Conservation (phyloP, 2,329 filamentous ascomycete genomes). For the Fusarium xylarioides region DNA sequence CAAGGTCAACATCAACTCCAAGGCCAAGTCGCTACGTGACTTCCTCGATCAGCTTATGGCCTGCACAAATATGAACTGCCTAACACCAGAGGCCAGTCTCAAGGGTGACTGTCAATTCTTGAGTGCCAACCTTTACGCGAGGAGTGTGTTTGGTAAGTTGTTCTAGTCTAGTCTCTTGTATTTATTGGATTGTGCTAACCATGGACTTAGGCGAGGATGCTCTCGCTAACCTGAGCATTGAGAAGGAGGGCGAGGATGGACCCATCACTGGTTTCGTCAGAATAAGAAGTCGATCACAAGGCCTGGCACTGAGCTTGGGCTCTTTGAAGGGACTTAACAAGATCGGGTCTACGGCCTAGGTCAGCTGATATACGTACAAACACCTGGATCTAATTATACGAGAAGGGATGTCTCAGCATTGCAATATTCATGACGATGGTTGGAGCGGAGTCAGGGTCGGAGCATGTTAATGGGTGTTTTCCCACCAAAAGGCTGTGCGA, state of each 20-base stretch:
- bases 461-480: constrained; percentile 47
- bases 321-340: constrained; percentile 95
- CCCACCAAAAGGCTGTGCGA: constrained; percentile 45
- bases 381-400: constrained; percentile 19
- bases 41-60: constrained; percentile 97
- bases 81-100: constrained; percentile 94
- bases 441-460: constrained; percentile 45
- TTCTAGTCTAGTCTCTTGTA: background rate
- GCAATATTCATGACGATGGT: constrained; percentile 43
- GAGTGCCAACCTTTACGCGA: constrained; percentile 94
- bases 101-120: constrained; percentile 98
- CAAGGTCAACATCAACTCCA: constrained; percentile 99
- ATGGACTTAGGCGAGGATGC: constrained; percentile 87
- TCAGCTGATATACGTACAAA: constrained; percentile 13
- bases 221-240: constrained; percentile 94
- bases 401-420: constrained; percentile 33
- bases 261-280: constrained; percentile 97
- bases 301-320: constrained; percentile 90
- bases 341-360: constrained; percentile 59
- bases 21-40: constrained; percentile 88
- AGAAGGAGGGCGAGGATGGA: constrained; percentile 95
- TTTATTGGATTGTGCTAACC: constrained; percentile 35
- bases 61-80: constrained; percentile 97
- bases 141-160: constrained; percentile 94
- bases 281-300: constrained; percentile 96